Evolutionary conservation across 2,329 filamentous ascomycete genomes (phyloP).

Genomic region (Penicillium sp.): DNA sequence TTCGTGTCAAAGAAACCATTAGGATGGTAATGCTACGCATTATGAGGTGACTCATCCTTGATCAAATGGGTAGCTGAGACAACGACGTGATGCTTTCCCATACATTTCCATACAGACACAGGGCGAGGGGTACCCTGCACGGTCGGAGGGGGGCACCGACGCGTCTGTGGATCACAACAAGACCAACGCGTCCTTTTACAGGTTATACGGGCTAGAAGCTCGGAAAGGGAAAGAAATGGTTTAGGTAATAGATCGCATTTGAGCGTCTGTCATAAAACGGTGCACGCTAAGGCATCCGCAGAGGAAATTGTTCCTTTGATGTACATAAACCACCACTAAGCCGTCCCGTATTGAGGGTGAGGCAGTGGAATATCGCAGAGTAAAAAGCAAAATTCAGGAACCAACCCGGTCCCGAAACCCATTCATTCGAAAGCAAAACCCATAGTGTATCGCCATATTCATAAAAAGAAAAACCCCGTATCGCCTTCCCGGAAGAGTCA

Average conservation of each 20-base stretch:
- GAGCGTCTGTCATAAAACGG: neutral
- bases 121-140: neutral
- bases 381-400: constrained; percentile 31
- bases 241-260: neutral
- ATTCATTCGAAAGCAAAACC: constrained; percentile 42
- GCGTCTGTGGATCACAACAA: neutral
- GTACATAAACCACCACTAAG: neutral
- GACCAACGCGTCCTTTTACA: neutral
- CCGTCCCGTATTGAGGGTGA: neutral
- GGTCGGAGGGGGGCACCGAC: neutral
- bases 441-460: constrained; percentile 46
- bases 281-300: neutral
- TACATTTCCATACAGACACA: neutral
- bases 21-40: neutral
- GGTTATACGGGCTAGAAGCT: neutral
- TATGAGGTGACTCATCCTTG: neutral
- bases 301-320: neutral
- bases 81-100: neutral
- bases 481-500: constrained; percentile 42
- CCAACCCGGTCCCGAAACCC: constrained; percentile 40
- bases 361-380: neutral
- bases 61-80: too few species aligned
- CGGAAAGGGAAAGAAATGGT: neutral
- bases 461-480: constrained; percentile 40
- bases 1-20: neutral